A percentile compares a stretch with the other conserved stretches of the same genome.
phyloP scores from a whole-genome alignment of 108 stramenopile species.

The Fragilaria radians region DNA sequence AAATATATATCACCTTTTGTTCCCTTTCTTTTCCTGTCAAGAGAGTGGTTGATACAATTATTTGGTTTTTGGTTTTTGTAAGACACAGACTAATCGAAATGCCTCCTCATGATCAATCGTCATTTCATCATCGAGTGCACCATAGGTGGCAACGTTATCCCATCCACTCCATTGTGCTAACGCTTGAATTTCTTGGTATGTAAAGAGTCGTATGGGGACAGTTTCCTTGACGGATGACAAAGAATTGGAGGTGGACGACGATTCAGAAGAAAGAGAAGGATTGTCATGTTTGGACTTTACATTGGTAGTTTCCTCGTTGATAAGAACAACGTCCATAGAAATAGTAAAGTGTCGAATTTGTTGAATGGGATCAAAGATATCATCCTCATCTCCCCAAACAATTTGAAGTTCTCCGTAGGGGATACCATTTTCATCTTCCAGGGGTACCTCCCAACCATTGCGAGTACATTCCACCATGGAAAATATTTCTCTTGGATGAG shows the following conservation, averaged over 20 bases:
- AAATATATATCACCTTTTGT: no score
- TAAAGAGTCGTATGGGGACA: conserved; percentile 77
- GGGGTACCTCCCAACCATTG: conserved; percentile 72
- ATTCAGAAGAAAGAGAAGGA: background rate
- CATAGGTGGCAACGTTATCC: conserved; percentile 61
- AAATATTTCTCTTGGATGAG: conserved; percentile 81
- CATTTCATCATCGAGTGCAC: conserved; percentile 60
- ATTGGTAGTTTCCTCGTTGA: conserved; percentile 22
- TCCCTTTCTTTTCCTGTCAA: no score
- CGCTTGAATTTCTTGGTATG: conserved; percentile 74
- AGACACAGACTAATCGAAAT: conserved; percentile 73
- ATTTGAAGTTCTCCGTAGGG: conserved; percentile 69
- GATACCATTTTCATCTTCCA: conserved; percentile 41
- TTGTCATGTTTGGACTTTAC: background rate
- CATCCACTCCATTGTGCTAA: conserved; percentile 57
- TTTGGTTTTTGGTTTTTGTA: conserved; percentile 27
- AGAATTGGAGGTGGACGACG: conserved; percentile 1
- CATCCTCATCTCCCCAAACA: conserved; percentile 79
- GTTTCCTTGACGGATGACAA: conserved; percentile 47
- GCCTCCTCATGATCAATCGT: conserved; percentile 66
- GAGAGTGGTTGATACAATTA: no score
- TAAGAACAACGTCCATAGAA: conserved; percentile 44
- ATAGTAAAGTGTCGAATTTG: conserved; percentile 76
- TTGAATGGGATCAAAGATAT: conserved; percentile 68
- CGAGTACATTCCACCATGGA: conserved; percentile 70